phyloP scores from a whole-genome alignment of 2,329 filamentous ascomycete genomes.

The Neonectria coccinea region DNA sequence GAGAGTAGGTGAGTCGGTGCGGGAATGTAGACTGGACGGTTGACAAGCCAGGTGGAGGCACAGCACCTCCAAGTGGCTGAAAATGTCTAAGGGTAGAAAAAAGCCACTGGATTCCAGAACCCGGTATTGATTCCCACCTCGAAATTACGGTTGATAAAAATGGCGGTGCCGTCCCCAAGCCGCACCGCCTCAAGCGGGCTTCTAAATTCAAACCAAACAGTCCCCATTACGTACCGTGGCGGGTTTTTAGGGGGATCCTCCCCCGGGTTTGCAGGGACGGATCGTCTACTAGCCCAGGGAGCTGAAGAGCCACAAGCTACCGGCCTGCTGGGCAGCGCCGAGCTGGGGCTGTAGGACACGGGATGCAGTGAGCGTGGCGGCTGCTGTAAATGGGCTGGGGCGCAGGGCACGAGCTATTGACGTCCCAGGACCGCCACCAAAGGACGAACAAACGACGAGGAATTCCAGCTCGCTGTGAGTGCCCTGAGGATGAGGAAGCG shows the following conservation, averaged over 20 bases:
- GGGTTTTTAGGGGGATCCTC: conserved; percentile 7
- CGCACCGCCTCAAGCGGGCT: conserved; percentile 9
- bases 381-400: background rate
- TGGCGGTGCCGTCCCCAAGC: background rate
- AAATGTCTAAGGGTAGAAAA: conserved; percentile 3
- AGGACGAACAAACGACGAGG: background rate
- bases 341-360: background rate
- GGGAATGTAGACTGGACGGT: background rate
- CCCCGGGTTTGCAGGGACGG: conserved; percentile 23
- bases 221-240: conserved; percentile 9
- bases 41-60: too few relatives aligned
- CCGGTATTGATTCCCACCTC: conserved; percentile 11
- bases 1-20: too few relatives aligned
- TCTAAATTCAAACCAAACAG: background rate
- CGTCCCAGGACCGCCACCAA: background rate
- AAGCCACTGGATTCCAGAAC: conserved; percentile 25
- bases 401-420: background rate
- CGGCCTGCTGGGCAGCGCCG: background rate
- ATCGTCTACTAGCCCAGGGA: conserved; percentile 12
- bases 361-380: conserved; percentile 6
- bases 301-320: conserved; percentile 20
- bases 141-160: conserved; percentile 7
- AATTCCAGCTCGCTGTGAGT: background rate
- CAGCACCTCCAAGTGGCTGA: background rate
- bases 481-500: background rate